Evolutionary conservation across 345 rosid genomes (phyloP), one percentile per base, ranked within the genome.

Genomic region (Hirschfeldia incana): DNA sequence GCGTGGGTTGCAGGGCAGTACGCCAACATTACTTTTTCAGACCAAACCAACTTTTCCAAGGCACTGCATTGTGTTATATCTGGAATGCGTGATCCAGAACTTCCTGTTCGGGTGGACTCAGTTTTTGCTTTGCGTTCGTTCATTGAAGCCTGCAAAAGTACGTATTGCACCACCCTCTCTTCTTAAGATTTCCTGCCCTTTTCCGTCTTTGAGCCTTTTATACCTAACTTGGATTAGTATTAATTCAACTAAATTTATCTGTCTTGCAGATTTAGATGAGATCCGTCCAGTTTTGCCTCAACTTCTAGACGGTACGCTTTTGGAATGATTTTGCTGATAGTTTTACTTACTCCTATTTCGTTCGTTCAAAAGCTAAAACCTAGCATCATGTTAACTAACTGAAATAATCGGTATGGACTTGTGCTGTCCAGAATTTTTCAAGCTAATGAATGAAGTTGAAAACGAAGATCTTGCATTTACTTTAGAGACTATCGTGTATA

Each of bases 1-100:
- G 98, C 98, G 9, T 93, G 99, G 99, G 99, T 95, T 81, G 97
- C 97, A 1, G 97, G 99, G 69, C 99, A 93, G 73, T 93, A 95
- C 83, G 99, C 99, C 72, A 85, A 90, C 80, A 85, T 95, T 68
- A 89, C 53, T 81, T 95, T 95, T 69, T 83, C 92, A 33, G 97
- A 95, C 77, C 94, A 87, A 82, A 87, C 80, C 83, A 95, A 91
- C 85, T 95, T 90, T 78, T 87, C 86, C 64, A 89, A 87, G 79
- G 97, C 98, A 60, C 81, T 93, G 82, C 96, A 86, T 70, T 86
- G 97, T 83, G 92, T 93, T 81, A 96, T 95, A 73, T 80, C 94
- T 36, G 99, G 99, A 44, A 75, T 95, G 92, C 91, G 91, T 74
- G 99, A 95, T 87, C 89, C 85, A 1, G 96, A 95, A 76, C 97